Evolutionary conservation across 2,329 filamentous ascomycete genomes (phyloP).

Genomic region (Fusarium redolens): DNA sequence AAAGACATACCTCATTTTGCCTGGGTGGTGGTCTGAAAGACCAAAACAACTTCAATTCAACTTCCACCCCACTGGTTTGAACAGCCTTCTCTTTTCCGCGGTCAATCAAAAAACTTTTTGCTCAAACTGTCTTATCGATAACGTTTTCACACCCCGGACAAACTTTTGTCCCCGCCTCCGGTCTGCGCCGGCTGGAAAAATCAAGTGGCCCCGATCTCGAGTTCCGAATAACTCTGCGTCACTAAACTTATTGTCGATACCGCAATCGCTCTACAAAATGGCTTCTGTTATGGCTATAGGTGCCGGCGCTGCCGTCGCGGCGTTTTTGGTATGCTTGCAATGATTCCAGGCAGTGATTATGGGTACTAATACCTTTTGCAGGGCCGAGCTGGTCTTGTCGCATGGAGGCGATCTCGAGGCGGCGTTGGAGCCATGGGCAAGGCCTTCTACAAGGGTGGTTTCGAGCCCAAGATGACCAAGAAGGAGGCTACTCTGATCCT

Average conservation of each 20-base stretch:
- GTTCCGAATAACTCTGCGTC: constrained; percentile 23
- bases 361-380: constrained; percentile 52
- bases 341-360: not conserved
- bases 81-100: constrained; percentile 26
- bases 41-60: constrained; percentile 43
- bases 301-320: constrained; percentile 62
- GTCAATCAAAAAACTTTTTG: constrained; percentile 43
- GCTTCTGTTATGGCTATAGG: constrained; percentile 59
- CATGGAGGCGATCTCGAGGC: constrained; percentile 83
- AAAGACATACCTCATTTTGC: constrained; percentile 44
- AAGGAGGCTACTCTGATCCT: constrained; percentile 92
- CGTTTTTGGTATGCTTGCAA: constrained; percentile 58
- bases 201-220: constrained; percentile 35
- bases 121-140: constrained; percentile 44
- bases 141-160: constrained; percentile 22
- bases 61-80: constrained; percentile 42
- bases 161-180: constrained; percentile 38
- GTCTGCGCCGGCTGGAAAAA: constrained; percentile 46
- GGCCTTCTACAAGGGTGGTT: constrained; percentile 98
- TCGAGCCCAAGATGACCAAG: constrained; percentile 93
- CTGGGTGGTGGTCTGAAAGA: constrained; percentile 41
- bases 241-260: constrained; percentile 14
- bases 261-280: constrained; percentile 45
- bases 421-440: constrained; percentile 84
- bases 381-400: constrained; percentile 93